Percentiles rank a stretch among this genome's conserved stretches.
Evolutionary conservation across 495 filamentous ascomycete genomes (phyloP).

Genomic region (Penicillium coprophilum): DNA sequence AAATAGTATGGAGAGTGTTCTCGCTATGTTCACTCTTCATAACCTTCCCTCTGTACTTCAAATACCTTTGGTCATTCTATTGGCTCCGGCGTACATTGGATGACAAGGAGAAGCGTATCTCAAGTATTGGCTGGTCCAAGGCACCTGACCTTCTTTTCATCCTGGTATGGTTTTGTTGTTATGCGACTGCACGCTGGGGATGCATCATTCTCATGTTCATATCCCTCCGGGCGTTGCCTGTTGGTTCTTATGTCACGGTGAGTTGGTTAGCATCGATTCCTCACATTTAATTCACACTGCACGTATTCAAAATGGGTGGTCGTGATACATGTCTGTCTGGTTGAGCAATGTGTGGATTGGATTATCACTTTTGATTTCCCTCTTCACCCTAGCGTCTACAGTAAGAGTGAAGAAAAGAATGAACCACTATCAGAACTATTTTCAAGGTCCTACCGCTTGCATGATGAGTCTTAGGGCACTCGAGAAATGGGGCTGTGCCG

Average conservation of each 20-base stretch:
- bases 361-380: neutral
- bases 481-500: constrained; percentile 1
- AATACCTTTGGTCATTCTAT: neutral
- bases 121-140: constrained; percentile 1
- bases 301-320: neutral
- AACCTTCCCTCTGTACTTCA: neutral
- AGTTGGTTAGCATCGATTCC: constrained; percentile 13
- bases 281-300: constrained; percentile 7
- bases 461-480: neutral
- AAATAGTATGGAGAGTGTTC: constrained; percentile 13
- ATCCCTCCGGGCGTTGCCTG: constrained; percentile 12
- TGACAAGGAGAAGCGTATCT: neutral
- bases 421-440: neutral
- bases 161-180: neutral
- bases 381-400: neutral
- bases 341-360: neutral
- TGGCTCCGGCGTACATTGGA: too few relatives aligned
- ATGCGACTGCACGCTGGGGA: constrained; percentile 12
- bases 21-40: constrained; percentile 4
- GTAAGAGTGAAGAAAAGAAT: neutral
- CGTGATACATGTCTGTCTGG: constrained; percentile 11
- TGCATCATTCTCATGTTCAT: constrained; percentile 13
- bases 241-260: constrained; percentile 7
- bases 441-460: too few relatives aligned
- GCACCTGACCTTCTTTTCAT: neutral